These are phyloP conservation scores for Mycena vulgaris DNA, from an alignment of 768 basidiomycete genomes.

Conservation along the genomic window DNA sequence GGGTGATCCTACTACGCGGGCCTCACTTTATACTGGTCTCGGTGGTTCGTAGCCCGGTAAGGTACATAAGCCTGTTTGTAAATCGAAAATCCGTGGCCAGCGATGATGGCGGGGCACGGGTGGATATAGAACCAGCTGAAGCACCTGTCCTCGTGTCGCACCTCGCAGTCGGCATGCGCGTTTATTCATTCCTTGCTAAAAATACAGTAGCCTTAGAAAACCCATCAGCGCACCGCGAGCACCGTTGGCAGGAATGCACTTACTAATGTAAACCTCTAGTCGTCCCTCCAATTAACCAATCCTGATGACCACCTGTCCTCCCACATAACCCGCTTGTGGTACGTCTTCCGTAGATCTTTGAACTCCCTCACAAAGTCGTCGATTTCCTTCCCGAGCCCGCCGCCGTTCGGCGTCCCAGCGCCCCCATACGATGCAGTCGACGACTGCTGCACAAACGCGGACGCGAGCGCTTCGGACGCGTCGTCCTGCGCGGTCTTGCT, in stretches of 20 bases:
- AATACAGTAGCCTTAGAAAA: conserved; percentile 16
- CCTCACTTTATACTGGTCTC: conserved; percentile 6
- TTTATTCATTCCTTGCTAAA: conserved; percentile 12
- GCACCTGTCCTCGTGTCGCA: neutral
- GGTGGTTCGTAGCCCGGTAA: neutral
- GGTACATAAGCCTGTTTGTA: neutral
- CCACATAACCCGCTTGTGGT: conserved; percentile 95
- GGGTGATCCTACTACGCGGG: neutral
- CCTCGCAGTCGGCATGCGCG: neutral
- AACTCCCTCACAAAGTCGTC: conserved; percentile 93
- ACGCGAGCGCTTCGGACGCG: conserved; percentile 86
- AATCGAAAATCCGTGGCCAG: neutral
- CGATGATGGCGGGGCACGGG: too few relatives aligned
- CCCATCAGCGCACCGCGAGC: neutral
- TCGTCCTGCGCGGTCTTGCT: conserved; percentile 94
- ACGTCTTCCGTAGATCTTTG: conserved; percentile 88
- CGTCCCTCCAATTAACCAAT: conserved; percentile 89
- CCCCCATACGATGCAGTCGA: conserved; percentile 26
- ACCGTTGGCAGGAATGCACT: neutral
- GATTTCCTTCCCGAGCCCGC: conserved; percentile 65
- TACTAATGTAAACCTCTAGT: conserved; percentile 50
- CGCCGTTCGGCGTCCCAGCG: conserved; percentile 54
- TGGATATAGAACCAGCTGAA: too few relatives aligned
- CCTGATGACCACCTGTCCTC: conserved; percentile 89
- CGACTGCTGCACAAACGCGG: conserved; percentile 81